Conservation (phyloP, 441 rosid genomes). For the Oxalis stricta region DNA sequence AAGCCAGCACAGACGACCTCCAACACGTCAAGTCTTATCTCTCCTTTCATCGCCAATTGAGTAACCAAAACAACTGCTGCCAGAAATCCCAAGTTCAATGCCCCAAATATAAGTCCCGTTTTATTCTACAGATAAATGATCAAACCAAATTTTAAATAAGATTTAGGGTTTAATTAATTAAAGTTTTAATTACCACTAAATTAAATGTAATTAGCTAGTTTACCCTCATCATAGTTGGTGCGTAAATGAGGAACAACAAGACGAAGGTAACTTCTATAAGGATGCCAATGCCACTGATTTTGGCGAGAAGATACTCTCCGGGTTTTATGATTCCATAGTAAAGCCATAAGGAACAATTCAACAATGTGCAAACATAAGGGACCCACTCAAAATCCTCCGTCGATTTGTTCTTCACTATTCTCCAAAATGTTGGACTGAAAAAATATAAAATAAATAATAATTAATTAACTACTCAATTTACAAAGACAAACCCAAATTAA, state of each 20-base stretch:
- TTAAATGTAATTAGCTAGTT: neutral
- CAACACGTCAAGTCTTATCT: constrained; percentile 32
- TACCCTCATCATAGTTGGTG: constrained; percentile 42
- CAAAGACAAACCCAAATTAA: neutral
- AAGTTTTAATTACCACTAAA: no score
- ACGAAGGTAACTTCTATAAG: constrained; percentile 41
- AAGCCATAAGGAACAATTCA: constrained; percentile 55
- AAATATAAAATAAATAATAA: neutral
- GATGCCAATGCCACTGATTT: constrained; percentile 59
- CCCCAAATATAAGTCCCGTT: no score
- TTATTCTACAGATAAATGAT: no score
- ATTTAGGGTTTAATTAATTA: no score
- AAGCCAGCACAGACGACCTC: constrained; percentile 56
- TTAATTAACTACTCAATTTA: neutral
- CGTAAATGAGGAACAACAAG: constrained; percentile 35
- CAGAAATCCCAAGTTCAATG: constrained; percentile 40
- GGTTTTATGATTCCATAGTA: constrained; percentile 69
- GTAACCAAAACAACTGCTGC: constrained; percentile 34
- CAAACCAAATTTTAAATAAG: no score
- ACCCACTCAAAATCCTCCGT: constrained; percentile 66
- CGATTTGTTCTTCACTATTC: constrained; percentile 33
- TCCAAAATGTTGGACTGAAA: constrained; percentile 49
- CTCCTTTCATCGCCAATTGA: constrained; percentile 30
- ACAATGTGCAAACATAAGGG: constrained; percentile 60
- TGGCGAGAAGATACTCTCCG: constrained; percentile 47